phyloP scores from a whole-genome alignment of 306 rosid species.

The Fagus crenata region DNA sequence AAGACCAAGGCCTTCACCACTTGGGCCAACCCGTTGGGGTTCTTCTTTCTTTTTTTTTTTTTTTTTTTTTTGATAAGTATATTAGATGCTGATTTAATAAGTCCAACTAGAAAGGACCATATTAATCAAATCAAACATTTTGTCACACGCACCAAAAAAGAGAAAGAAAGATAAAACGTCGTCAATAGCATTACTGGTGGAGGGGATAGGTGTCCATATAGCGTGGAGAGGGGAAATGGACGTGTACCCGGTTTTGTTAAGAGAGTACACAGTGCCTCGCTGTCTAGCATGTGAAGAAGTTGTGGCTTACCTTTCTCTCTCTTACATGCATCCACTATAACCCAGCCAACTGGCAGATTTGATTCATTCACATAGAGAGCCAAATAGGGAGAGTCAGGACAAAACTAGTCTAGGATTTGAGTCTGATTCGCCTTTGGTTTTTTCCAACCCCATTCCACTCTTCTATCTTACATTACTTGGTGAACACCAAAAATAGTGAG shows the following conservation, averaged over 20 bases:
- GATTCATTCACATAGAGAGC: slow-evolving; percentile 42
- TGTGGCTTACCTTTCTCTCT: slow-evolving; percentile 33
- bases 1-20: too few species aligned
- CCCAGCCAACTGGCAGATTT: slow-evolving; percentile 56
- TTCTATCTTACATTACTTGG: slow-evolving; percentile 34
- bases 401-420: slow-evolving; percentile 55
- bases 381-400: slow-evolving; percentile 48
- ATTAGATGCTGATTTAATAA: neutral
- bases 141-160: slow-evolving; percentile 17
- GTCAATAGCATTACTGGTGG: slow-evolving; percentile 16
- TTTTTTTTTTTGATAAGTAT: neutral
- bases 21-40: too few species aligned
- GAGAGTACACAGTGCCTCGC: slow-evolving; percentile 71
- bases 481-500: slow-evolving; percentile 26
- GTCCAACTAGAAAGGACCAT: slow-evolving; percentile 20
- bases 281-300: slow-evolving; percentile 77
- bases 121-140: slow-evolving; percentile 20
- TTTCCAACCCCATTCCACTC: slow-evolving; percentile 33
- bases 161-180: neutral
- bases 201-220: slow-evolving; percentile 56
- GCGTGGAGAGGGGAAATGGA: slow-evolving; percentile 50
- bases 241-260: slow-evolving; percentile 56
- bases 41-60: too few species aligned
- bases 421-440: slow-evolving; percentile 40
- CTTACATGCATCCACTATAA: slow-evolving; percentile 47